Evolutionary conservation across 345 rosid genomes (phyloP).

Genomic region (Reutealis trisperma): DNA sequence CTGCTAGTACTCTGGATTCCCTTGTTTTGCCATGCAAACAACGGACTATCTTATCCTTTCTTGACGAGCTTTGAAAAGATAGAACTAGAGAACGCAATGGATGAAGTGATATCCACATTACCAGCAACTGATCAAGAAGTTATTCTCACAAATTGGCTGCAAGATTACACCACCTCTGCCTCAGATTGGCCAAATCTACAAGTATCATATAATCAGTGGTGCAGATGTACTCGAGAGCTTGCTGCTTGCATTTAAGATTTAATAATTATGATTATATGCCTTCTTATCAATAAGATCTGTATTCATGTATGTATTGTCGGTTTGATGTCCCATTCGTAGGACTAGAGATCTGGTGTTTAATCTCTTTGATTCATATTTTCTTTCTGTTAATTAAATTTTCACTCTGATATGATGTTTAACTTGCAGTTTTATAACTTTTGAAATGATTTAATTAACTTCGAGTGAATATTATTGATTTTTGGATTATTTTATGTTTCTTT

Average conservation of each 20-base stretch:
- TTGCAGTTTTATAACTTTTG: no score
- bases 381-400: no score
- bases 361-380: no score
- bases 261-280: no score
- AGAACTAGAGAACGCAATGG: slow-evolving; percentile 64
- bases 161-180: slow-evolving; percentile 53
- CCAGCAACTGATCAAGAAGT: slow-evolving; percentile 65
- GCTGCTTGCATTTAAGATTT: slow-evolving; percentile 10
- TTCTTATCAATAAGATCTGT: no score
- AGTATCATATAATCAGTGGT: slow-evolving; percentile 66
- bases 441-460: no score
- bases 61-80: slow-evolving; percentile 57
- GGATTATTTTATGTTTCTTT: no score
- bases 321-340: no score
- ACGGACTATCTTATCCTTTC: slow-evolving; percentile 55
- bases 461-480: no score
- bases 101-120: slow-evolving; percentile 52
- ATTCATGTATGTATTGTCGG: no score
- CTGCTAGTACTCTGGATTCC: slow-evolving; percentile 64
- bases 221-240: slow-evolving; percentile 55
- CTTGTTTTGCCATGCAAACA: slow-evolving; percentile 59
- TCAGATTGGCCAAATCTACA: slow-evolving; percentile 85
- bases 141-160: slow-evolving; percentile 68
- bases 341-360: no score
- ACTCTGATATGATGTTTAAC: no score